These are phyloP conservation scores for Ichthyophthirius multifiliis DNA, from an alignment of 169 alveolate genomes.

Conservation along the genomic window DNA sequence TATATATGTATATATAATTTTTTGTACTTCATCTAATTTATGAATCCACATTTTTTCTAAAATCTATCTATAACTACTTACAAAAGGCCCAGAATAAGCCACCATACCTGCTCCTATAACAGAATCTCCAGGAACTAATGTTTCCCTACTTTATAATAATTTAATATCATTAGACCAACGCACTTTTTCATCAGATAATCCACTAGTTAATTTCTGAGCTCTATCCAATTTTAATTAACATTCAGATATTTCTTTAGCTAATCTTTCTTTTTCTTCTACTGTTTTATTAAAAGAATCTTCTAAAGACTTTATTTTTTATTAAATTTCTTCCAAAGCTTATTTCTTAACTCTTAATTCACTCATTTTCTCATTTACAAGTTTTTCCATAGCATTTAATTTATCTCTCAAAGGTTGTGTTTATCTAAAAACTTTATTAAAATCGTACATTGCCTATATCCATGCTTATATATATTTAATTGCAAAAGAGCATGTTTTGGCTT, in stretches of 20 bases:
- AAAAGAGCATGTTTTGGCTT: slow-evolving; percentile 74
- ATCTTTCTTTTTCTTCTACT: slow-evolving; percentile 80
- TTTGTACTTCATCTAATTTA: slow-evolving; percentile 56
- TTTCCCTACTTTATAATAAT: slow-evolving; percentile 64
- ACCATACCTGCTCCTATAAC: slow-evolving; percentile 90
- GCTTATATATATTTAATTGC: slow-evolving; percentile 79
- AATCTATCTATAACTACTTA: slow-evolving; percentile 81
- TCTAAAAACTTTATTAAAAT: slow-evolving; percentile 76
- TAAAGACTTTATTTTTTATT: slow-evolving; percentile 82
- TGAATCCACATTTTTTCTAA: slow-evolving; percentile 83
- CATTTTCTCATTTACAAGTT: slow-evolving; percentile 77
- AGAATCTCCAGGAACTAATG: slow-evolving; percentile 87
- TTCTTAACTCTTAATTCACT: slow-evolving; percentile 77
- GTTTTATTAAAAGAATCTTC: slow-evolving; percentile 86
- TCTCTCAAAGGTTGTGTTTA: slow-evolving; percentile 70
- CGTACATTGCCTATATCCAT: slow-evolving; percentile 91
- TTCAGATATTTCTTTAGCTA: slow-evolving; percentile 76
- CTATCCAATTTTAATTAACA: slow-evolving; percentile 87
- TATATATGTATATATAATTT: not conserved
- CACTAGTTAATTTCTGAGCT: slow-evolving; percentile 88
- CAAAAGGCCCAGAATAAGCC: slow-evolving; percentile 92
- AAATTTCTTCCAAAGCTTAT: slow-evolving; percentile 69
- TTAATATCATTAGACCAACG: slow-evolving; percentile 88
- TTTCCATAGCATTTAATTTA: slow-evolving; percentile 57
- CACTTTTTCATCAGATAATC: slow-evolving; percentile 88